Evolutionary conservation across 108 stramenopile species (phyloP).

Genomic region (Fragilariopsis cylindrus): DNA sequence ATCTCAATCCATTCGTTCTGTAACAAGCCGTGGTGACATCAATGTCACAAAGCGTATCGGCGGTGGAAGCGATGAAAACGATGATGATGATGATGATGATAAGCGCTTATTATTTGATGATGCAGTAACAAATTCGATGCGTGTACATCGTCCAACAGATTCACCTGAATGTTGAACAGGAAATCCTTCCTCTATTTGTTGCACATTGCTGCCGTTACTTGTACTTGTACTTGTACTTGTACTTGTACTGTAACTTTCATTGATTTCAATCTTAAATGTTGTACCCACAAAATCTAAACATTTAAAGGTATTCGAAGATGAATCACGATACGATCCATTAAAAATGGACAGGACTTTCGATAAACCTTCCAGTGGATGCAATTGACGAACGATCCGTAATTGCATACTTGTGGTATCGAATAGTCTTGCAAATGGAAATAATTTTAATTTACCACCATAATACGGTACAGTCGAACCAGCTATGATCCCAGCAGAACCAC

Average conservation of each 20-base stretch:
- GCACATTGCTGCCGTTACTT: not conserved
- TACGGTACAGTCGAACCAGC: slow-evolving; percentile 63
- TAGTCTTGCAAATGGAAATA: slow-evolving; percentile 73
- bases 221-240: not conserved
- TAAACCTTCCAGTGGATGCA: slow-evolving; percentile 60
- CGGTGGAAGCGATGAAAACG: not conserved
- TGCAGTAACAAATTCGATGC: slow-evolving; percentile 50
- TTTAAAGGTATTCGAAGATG: slow-evolving; percentile 39
- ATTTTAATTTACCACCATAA: slow-evolving; percentile 67
- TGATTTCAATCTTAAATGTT: slow-evolving; percentile 57
- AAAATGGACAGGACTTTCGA: slow-evolving; percentile 66
- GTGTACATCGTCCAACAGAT: slow-evolving; percentile 45
- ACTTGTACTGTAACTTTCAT: slow-evolving; percentile 4
- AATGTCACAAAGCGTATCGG: slow-evolving; percentile 67
- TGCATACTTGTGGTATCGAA: slow-evolving; percentile 18
- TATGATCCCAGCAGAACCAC: slow-evolving; percentile 62
- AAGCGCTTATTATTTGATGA: not conserved
- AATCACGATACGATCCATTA: slow-evolving; percentile 59
- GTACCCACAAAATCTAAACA: slow-evolving; percentile 72
- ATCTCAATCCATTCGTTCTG: slow-evolving; percentile 8
- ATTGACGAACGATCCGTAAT: slow-evolving; percentile 54
- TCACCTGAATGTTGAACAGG: slow-evolving; percentile 82
- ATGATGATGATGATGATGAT: slow-evolving; percentile 17
- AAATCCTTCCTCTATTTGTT: slow-evolving; percentile 30
- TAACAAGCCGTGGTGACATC: slow-evolving; percentile 43